phyloP scores from a whole-genome alignment of 306 rosid species.

The Quercus suber region DNA sequence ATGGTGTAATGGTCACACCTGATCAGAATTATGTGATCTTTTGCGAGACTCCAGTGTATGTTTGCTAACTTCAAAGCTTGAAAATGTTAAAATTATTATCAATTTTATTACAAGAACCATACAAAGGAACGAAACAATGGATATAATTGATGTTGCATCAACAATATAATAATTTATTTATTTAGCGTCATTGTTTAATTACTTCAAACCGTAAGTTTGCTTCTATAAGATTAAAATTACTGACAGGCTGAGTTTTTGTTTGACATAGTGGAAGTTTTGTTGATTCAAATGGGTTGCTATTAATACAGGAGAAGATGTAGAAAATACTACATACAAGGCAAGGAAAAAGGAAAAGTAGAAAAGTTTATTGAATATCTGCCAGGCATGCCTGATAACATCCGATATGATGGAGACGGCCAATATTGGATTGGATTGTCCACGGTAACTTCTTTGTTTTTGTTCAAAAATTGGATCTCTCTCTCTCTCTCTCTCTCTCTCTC shows the following conservation, averaged over 20 bases:
- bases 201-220: not conserved
- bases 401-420: slow-evolving; percentile 56
- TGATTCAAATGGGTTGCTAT: not conserved
- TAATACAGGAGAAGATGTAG: slow-evolving; percentile 48
- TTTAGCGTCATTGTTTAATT: no score
- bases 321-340: slow-evolving; percentile 49
- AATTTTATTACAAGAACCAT: no score
- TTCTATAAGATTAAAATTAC: not conserved
- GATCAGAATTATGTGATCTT: slow-evolving; percentile 52
- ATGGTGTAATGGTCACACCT: slow-evolving; percentile 57
- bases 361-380: slow-evolving; percentile 45
- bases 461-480: no score
- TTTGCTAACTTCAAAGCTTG: not conserved
- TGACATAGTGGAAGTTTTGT: not conserved
- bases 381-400: slow-evolving; percentile 66
- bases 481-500: no score
- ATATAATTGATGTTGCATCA: no score
- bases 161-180: no score
- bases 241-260: not conserved
- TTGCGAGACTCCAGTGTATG: slow-evolving; percentile 58
- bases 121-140: no score
- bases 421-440: slow-evolving; percentile 49
- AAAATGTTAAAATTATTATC: no score
- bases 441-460: slow-evolving; percentile 15
- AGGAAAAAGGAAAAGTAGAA: slow-evolving; percentile 47